Conservation (phyloP, 2,329 filamentous ascomycete genomes). For the Fusarium scirpi region DNA sequence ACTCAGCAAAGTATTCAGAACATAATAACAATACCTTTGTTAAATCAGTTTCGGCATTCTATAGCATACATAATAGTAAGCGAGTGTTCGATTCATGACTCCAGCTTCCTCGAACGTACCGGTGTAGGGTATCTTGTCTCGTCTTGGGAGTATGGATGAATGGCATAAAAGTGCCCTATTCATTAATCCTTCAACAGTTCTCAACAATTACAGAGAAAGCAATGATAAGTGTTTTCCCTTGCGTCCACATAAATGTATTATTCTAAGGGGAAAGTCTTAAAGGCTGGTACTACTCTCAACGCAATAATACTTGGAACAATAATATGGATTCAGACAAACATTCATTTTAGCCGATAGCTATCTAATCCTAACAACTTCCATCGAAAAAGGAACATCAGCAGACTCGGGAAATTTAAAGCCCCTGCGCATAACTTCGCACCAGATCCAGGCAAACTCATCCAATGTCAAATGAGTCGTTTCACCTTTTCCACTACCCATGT, state of each 20-base stretch:
- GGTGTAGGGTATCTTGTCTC: background rate
- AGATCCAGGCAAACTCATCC: background rate
- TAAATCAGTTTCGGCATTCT: background rate
- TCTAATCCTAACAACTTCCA: background rate
- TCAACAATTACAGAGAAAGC: background rate
- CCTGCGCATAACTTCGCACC: background rate
- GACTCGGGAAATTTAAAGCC: background rate
- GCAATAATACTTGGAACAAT: background rate
- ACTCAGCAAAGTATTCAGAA: background rate
- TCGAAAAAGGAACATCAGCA: background rate
- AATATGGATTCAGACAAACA: background rate
- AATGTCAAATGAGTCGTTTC: conserved; percentile 10
- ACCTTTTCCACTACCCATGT: conserved; percentile 1
- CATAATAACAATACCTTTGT: background rate
- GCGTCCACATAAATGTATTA: no score
- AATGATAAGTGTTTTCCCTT: background rate
- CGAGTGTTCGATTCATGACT: background rate
- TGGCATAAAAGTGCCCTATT: background rate
- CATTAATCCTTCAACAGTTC: background rate
- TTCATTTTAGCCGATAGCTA: background rate
- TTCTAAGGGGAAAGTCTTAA: background rate
- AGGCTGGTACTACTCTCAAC: background rate
- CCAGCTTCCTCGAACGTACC: background rate
- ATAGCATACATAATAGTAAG: no score
- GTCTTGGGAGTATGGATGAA: background rate